Base-by-base conservation (phyloP, 768 basidiomycete species). In the Sistotremastrum niveocremeum region DNA sequence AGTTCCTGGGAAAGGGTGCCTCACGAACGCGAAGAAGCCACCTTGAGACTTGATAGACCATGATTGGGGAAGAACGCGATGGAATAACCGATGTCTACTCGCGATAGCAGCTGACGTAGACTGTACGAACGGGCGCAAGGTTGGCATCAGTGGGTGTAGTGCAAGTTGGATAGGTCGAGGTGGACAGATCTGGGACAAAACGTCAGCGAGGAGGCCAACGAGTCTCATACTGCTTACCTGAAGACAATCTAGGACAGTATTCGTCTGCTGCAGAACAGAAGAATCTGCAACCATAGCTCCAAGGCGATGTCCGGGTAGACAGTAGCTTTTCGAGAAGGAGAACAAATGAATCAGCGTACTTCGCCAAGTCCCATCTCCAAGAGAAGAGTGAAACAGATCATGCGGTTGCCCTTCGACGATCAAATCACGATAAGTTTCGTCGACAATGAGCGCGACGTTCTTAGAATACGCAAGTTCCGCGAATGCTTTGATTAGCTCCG, bases 401-500 rank as follows among this genome's bases (percentile, higher is more conserved):
- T 84, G 82, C 0, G 82, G 77, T n/a, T 65, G 61, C 12, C 53
- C 53, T n/a, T 63, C 50, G n/a, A 72, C 59, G 38, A 79, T 63
- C 55, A 90, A 88, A 57, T 90, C 86, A 8, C 86, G 73, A 60
- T 93, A 93, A 1, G 88, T 90, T 62, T 89, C 86, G 60, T 93
- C 88, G n/a, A 93, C 42, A 35, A 90, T 69, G 28, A 90, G 70
- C 0, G 84, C 79, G 11, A 88, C 54, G 1, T 68, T 65, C 30
- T 68, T 59, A 43, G 69, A 62, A 20, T 56, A 62, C 0, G 85
- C 82, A 3, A 90, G 71, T 0, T 63, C 52, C 2, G 73, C 71
- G 52, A 88, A 90, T 4, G 72, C 62, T 0, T 65, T 58, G 29
- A 90, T 60, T 4, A 84, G 67, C 0, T 60, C 54, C 0, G 74